Evolutionary conservation across 306 rosid genomes (phyloP).

Genomic region (Pyrus betulifolia): DNA sequence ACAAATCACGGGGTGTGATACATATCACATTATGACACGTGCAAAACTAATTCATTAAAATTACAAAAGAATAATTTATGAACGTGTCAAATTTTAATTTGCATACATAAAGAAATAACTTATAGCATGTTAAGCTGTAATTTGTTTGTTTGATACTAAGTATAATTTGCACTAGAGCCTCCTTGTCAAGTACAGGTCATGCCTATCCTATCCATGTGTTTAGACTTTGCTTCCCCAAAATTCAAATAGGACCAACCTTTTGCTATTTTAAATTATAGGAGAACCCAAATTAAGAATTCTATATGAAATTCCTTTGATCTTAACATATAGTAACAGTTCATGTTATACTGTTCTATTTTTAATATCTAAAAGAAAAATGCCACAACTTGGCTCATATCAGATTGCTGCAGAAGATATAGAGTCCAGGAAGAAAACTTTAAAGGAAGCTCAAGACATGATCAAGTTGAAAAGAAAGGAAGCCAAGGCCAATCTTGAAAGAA

Average conservation of each 20-base stretch:
- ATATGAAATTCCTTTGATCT: background rate
- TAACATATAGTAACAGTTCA: too few species aligned
- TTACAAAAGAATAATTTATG: too few species aligned
- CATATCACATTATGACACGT: too few species aligned
- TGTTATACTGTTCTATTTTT: background rate
- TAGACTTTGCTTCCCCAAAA: background rate
- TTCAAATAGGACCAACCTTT: background rate
- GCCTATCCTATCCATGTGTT: background rate
- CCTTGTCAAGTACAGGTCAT: background rate
- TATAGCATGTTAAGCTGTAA: too few species aligned
- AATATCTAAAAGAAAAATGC: background rate
- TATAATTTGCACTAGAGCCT: background rate
- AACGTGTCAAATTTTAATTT: too few species aligned
- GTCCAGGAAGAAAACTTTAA: conserved; percentile 31
- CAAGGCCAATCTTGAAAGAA: conserved; percentile 37
- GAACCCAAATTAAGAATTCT: background rate
- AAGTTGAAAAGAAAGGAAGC: conserved; percentile 48
- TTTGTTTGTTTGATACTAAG: too few species aligned
- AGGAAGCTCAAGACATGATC: conserved; percentile 40
- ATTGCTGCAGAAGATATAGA: conserved; percentile 35
- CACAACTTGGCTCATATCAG: conserved; percentile 20
- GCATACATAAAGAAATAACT: too few species aligned
- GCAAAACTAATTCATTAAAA: too few species aligned
- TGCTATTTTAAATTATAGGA: background rate
- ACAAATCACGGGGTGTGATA: too few species aligned